Evolutionary conservation across 306 rosid genomes (phyloP).

Genomic region (Dalbergia oliveri): DNA sequence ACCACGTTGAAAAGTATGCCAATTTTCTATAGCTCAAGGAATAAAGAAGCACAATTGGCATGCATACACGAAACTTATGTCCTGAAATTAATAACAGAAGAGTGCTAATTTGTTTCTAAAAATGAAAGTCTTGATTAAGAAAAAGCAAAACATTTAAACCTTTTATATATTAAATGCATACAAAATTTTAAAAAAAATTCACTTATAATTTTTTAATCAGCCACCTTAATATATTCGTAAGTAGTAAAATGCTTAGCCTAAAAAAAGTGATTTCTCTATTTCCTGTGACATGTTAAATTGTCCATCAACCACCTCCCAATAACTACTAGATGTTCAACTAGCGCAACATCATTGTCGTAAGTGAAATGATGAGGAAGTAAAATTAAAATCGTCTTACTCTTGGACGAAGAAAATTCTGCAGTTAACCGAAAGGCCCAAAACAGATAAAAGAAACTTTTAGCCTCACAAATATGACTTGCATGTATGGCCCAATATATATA

Average conservation of each 20-base stretch:
- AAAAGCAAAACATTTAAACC: too few species aligned
- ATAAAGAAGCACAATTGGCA: not conserved
- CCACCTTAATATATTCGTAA: too few species aligned
- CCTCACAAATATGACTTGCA: not conserved
- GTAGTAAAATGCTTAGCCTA: too few species aligned
- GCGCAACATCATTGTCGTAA: not conserved
- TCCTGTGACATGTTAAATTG: not conserved
- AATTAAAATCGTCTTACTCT: not conserved
- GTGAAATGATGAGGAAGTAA: not conserved
- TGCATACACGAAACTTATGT: not conserved
- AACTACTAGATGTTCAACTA: not conserved
- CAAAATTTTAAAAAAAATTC: too few species aligned
- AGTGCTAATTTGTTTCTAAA: too few species aligned
- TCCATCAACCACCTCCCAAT: not conserved
- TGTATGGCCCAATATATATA: too few species aligned
- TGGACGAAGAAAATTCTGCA: not conserved
- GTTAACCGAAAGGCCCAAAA: too few species aligned
- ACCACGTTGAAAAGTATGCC: not conserved
- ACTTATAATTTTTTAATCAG: too few species aligned
- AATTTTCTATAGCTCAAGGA: not conserved
- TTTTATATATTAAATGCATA: too few species aligned
- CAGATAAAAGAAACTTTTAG: not conserved
- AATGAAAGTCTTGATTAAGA: too few species aligned
- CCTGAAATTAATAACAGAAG: too few species aligned
- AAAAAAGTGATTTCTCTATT: not conserved